Evolutionary conservation across 1,284 basidiomycete genomes (phyloP).

Genomic region (Cryptococcus sp.): DNA sequence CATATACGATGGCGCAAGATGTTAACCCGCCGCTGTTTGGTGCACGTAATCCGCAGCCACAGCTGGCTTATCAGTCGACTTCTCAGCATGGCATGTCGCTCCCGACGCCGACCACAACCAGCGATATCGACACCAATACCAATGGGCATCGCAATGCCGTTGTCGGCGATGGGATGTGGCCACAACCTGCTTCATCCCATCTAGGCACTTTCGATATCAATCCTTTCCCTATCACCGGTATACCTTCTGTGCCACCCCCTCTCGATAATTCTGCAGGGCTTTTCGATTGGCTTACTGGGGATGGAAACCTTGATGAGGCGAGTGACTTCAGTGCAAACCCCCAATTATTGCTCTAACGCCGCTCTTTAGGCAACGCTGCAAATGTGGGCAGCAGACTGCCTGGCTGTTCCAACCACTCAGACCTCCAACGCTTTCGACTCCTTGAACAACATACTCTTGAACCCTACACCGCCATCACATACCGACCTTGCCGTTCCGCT

Average conservation of each 20-base stretch:
- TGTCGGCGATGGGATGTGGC: neutral
- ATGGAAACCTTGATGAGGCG: slow-evolving; percentile 30
- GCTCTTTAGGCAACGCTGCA: slow-evolving; percentile 28
- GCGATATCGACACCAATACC: neutral
- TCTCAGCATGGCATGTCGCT: neutral
- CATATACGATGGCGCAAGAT: neutral
- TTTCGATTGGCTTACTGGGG: slow-evolving; percentile 14
- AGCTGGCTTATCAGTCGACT: neutral
- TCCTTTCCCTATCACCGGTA: neutral
- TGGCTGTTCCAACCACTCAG: slow-evolving; percentile 20
- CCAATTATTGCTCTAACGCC: slow-evolving; percentile 3
- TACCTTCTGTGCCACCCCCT: neutral
- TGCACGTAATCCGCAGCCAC: too few relatives aligned
- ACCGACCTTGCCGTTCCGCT: neutral
- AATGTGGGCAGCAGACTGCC: slow-evolving; percentile 36
- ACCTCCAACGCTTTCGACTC: slow-evolving; percentile 26
- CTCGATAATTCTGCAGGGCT: slow-evolving; percentile 5
- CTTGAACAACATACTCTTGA: slow-evolving; percentile 18
- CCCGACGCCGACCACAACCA: neutral
- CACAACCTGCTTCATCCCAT: neutral
- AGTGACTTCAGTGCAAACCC: slow-evolving; percentile 1
- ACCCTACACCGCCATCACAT: slow-evolving; percentile 12
- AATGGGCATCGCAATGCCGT: neutral
- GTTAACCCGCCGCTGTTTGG: too few relatives aligned
- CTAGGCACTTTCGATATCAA: neutral